Evolutionary conservation across 208 protist genomes (phyloP).

Genomic region (Leishmania turanica): DNA sequence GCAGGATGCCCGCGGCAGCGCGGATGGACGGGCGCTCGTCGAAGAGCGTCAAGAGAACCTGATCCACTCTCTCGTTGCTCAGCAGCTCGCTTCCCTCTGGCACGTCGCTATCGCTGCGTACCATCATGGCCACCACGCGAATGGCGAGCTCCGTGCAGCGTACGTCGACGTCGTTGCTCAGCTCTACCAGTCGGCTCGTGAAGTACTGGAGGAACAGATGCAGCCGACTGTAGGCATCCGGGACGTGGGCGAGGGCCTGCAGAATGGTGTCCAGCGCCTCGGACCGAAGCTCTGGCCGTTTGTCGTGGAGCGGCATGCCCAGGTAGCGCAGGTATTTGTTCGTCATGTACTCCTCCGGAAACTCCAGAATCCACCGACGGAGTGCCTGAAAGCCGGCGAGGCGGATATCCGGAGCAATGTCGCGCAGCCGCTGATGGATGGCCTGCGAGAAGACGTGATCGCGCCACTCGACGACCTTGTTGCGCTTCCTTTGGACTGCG

Average conservation of each 20-base stretch:
- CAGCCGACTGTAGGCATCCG: constrained; percentile 70
- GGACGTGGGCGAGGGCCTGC: constrained; percentile 53
- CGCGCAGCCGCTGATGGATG: constrained; percentile 82
- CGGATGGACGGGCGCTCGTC: constrained; percentile 90
- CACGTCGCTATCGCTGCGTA: constrained; percentile 61
- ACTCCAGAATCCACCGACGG: constrained; percentile 75
- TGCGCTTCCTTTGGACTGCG: constrained; percentile 46
- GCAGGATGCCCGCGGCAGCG: constrained; percentile 75
- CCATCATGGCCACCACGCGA: constrained; percentile 74
- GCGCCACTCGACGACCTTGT: constrained; percentile 55
- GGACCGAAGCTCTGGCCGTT: constrained; percentile 73
- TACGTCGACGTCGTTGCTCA: constrained; percentile 82
- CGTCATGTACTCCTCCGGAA: constrained; percentile 77
- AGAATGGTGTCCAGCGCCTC: constrained; percentile 82
- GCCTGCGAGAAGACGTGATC: constrained; percentile 84
- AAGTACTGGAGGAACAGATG: constrained; percentile 90
- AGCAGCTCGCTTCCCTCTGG: constrained; percentile 68
- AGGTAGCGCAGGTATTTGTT: constrained; percentile 93
- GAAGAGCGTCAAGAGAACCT: constrained; percentile 78
- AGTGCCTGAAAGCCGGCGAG: constrained; percentile 71
- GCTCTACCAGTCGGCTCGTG: constrained; percentile 77
- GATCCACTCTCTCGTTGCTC: constrained; percentile 82
- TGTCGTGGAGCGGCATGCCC: constrained; percentile 90
- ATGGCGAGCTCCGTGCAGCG: constrained; percentile 88
- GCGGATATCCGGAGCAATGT: constrained; percentile 86